Evolutionary conservation across 169 alveolate genomes (phyloP).

Genomic region (Cryptosporidium tyzzeri): DNA sequence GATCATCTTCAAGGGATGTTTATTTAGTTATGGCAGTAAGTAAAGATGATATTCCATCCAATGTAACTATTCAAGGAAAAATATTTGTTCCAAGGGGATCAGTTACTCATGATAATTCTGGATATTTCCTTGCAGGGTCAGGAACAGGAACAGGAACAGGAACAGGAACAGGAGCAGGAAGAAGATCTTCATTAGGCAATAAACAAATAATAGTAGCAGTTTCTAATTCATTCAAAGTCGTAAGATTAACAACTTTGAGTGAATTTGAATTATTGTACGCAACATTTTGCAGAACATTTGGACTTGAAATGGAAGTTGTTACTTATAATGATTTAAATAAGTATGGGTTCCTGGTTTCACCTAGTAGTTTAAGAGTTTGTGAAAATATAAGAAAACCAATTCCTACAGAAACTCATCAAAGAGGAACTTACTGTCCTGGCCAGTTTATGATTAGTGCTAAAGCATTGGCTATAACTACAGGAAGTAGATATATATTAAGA

Average conservation of each 20-base stretch:
- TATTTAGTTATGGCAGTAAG: conserved; percentile 46
- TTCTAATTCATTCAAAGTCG: conserved; percentile 40
- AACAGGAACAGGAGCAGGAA: background rate
- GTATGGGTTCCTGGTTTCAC: conserved; percentile 78
- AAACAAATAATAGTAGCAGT: conserved; percentile 58
- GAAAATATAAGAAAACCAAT: conserved; percentile 77
- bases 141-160: background rate
- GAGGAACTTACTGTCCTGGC: conserved; percentile 81
- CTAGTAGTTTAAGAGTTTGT: conserved; percentile 76
- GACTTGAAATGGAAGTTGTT: conserved; percentile 72
- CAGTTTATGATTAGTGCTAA: conserved; percentile 80
- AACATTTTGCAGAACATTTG: conserved; percentile 74
- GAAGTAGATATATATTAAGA: conserved; percentile 8
- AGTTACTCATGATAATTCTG: background rate
- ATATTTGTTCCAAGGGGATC: conserved; percentile 16
- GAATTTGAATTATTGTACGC: conserved; percentile 74
- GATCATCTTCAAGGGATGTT: conserved; percentile 69
- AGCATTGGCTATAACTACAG: conserved; percentile 68
- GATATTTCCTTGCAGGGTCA: background rate
- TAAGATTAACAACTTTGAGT: conserved; percentile 50
- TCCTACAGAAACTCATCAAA: conserved; percentile 77
- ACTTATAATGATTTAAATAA: conserved; percentile 55
- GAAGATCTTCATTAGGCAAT: background rate
- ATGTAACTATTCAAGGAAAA: conserved; percentile 29
- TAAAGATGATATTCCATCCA: conserved; percentile 45